Percentiles rank a stretch among this genome's conserved stretches.
phyloP scores from a whole-genome alignment of 2,329 filamentous ascomycete genomes.

The Hymenoscyphus linearis region DNA sequence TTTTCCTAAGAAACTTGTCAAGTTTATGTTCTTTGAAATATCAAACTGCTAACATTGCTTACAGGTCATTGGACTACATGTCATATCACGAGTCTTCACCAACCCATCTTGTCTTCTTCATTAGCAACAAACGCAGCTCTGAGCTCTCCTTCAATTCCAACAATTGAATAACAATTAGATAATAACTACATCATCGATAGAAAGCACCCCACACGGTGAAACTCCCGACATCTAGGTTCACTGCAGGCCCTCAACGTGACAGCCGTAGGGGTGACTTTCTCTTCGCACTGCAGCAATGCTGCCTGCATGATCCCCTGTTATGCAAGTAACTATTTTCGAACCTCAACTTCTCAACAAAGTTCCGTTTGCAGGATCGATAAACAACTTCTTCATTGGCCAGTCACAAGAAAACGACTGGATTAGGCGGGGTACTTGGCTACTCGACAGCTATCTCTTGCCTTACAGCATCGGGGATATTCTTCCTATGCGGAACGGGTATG shows the following conservation, averaged over 20 bases:
- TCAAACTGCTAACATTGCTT: not conserved
- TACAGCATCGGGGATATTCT: not conserved
- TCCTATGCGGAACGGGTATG: slow-evolving; percentile 3
- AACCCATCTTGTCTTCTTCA: not conserved
- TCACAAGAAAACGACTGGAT: not conserved
- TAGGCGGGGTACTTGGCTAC: not conserved
- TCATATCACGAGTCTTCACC: not conserved
- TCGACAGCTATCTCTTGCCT: not conserved
- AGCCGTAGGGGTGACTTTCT: not conserved
- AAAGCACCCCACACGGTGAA: not conserved
- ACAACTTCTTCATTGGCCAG: not conserved
- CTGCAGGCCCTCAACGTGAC: not conserved
- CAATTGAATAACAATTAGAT: no score
- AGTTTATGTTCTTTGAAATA: not conserved
- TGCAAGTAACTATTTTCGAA: not conserved
- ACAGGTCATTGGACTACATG: not conserved
- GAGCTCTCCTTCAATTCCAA: not conserved
- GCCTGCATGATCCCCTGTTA: not conserved
- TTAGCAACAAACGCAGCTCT: not conserved
- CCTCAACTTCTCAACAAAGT: not conserved
- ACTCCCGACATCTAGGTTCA: not conserved
- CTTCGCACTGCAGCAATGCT: not conserved
- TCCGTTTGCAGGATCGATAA: not conserved
- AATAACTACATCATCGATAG: not conserved
- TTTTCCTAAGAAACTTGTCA: not conserved